Evolutionary conservation across 1,284 basidiomycete species (phyloP), one percentile per base, ranked within the genome.

Genomic region (Moesziomyces antarcticus): DNA sequence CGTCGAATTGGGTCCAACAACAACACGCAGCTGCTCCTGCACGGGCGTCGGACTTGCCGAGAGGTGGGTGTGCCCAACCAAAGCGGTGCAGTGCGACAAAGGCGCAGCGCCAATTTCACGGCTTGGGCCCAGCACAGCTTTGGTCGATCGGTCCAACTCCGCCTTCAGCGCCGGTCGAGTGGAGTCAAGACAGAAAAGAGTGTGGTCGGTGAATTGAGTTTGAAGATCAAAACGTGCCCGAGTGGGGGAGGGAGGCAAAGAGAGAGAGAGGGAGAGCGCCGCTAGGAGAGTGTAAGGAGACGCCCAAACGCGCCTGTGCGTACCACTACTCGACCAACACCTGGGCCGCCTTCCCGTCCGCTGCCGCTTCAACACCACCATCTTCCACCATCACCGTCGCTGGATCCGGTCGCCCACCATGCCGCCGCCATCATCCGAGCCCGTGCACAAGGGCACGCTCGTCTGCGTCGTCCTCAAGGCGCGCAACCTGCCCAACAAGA

Each of bases 401-500:
- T 11, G 30, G 9, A 30, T 30, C 30, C 14, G 24, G 13, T 46
- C 8, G 49, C 41, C 51, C 62, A 47, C n/a, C 40, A 74, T 74
- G 72, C 59, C 73, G 72, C 56, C 73, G 13, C 13, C 64, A 6
- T 22, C 60, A 5, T 30, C 58, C 3, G 73, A 75, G 43, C 63
- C 73, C 41, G 60, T 67, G 30, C 73, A 75, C 58, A 75, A 71
- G 68, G 96, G 96, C 59, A 98, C 96, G 33, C 90, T 99, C 84
- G 91, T 97, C 78, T 93, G 93, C 58, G 94, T 99, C 76, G 90
- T 98, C 56, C 89, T 96, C 79, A 94, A 95, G 87, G 95, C 94
- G 82, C 95, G 97, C 60, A 82, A 83, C 64, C 57, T 83, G 55
- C 80, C 79, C 35, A 82, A 82, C 66, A 81, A 81, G 52, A 75